Base-by-base conservation (phyloP, 2,329 filamentous ascomycete genomes). In the Gliomastix tumulicola region DNA sequence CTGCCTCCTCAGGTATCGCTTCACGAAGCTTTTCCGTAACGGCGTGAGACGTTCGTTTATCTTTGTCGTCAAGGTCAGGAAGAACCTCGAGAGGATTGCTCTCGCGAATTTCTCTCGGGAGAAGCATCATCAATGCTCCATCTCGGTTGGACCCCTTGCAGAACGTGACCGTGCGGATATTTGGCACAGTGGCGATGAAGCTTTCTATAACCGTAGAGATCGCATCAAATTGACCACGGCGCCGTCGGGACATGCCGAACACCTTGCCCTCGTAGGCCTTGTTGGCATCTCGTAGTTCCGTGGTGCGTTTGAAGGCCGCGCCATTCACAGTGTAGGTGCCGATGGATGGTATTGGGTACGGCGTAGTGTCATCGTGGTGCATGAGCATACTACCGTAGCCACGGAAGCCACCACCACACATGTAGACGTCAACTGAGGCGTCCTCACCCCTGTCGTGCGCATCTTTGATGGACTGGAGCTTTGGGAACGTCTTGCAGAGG, bases 321-420 rank as follows among this genome's bases (percentile, higher is more conserved):
- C 76, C 74, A 1, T 69, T 57, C 2, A 81, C 84, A 8, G 69
- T 75, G 58, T 92, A 95, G 3, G 84, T 82, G 43, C 88, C 89
- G 56, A 92, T 82, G 16, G 83, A 80, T 0, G 87, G 77, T 19
- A 95, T 84, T 0, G 89, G 89, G 55, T 94, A 96, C 0, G 87
- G 87, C 37, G 73, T 66, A 30, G 87, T 74, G 6, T 67, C 60
- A 49, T 90, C 84, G 46, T 76, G 74, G 53, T 84, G 80, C 83
- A 94, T 89, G 36, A 95, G 69, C 51, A 94, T 79, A 57, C 87
- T 94, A 7, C 88, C 89, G 69, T 94, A 95, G 13, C 89, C 89
- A 23, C 89, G 71, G 54, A 95, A 94, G 1, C 89, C 89, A 18
- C 89, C 89, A 30, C 89, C 89, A 43, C 85, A 94, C 39, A 96